A percentile compares a stretch with the other conserved stretches of the same genome.
These are phyloP conservation scores for Apiotrichum porosum DNA, from an alignment of 1,284 basidiomycete species.

Conservation along the genomic window DNA sequence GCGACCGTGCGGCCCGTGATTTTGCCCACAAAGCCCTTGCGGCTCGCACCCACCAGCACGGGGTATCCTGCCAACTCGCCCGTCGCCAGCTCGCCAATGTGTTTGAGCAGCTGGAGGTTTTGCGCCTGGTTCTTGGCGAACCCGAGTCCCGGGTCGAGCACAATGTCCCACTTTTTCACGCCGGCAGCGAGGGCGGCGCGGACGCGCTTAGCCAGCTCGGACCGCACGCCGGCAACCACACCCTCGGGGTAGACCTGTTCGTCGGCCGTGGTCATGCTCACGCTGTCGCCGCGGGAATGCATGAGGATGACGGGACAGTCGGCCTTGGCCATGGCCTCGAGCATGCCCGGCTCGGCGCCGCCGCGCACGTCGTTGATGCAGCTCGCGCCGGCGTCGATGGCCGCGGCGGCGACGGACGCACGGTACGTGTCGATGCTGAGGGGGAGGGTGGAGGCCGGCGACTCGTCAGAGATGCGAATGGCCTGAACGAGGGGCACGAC, in stretches of 20 bases:
- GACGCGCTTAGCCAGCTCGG: slow-evolving; percentile 70
- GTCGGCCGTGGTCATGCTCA: slow-evolving; percentile 55
- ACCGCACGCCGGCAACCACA: slow-evolving; percentile 65
- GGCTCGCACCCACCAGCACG: slow-evolving; percentile 69
- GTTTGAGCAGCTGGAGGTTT: slow-evolving; percentile 66
- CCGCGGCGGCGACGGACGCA: slow-evolving; percentile 68
- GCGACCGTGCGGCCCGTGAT: slow-evolving; percentile 53
- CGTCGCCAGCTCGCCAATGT: slow-evolving; percentile 54
- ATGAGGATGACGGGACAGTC: slow-evolving; percentile 73
- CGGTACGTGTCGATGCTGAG: slow-evolving; percentile 95
- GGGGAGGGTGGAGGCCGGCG: slow-evolving; percentile 48
- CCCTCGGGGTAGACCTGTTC: slow-evolving; percentile 63
- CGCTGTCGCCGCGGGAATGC: slow-evolving; percentile 80
- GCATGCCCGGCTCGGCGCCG: slow-evolving; percentile 61
- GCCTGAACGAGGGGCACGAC: slow-evolving; percentile 67
- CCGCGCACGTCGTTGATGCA: slow-evolving; percentile 94
- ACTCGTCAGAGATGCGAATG: slow-evolving; percentile 20
- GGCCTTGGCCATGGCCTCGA: slow-evolving; percentile 59
- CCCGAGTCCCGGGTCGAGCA: slow-evolving; percentile 89
- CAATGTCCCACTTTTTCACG: slow-evolving; percentile 80
- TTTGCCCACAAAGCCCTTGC: slow-evolving; percentile 75
- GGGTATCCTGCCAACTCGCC: slow-evolving; percentile 52
- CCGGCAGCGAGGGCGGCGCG: slow-evolving; percentile 68
- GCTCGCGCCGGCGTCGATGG: slow-evolving; percentile 77
- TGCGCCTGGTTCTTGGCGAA: slow-evolving; percentile 83